Conservation (phyloP, 2,329 filamentous ascomycete genomes). For the Trichoderma cornu-damae region DNA sequence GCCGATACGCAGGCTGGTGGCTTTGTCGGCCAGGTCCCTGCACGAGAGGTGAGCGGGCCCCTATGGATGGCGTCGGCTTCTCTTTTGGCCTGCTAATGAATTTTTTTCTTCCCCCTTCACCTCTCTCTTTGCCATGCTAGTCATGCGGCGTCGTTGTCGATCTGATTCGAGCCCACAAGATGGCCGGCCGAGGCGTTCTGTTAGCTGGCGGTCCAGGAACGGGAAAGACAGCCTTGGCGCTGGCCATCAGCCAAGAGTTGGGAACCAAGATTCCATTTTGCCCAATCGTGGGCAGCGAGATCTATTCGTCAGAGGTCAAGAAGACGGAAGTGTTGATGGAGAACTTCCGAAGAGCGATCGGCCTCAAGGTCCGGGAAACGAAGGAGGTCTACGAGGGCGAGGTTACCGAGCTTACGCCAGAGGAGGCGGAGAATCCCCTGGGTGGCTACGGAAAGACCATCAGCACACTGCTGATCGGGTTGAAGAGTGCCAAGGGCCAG, state of each 20-base stretch:
- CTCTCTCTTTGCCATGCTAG: slow-evolving; percentile 47
- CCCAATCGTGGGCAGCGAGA: slow-evolving; percentile 94
- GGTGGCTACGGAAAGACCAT: slow-evolving; percentile 97
- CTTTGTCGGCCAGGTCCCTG: slow-evolving; percentile 83
- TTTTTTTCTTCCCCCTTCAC: too few species aligned
- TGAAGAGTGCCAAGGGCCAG: slow-evolving; percentile 93
- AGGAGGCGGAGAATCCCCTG: slow-evolving; percentile 95
- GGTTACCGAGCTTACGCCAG: slow-evolving; percentile 93
- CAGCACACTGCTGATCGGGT: slow-evolving; percentile 85
- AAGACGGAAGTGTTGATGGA: slow-evolving; percentile 99
- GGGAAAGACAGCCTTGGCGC: slow-evolving; percentile 91
- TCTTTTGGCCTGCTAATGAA: background rate
- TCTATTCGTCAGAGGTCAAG: slow-evolving; percentile 97
- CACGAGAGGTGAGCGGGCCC: slow-evolving; percentile 68
- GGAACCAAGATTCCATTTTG: slow-evolving; percentile 98
- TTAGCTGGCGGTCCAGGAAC: slow-evolving; percentile 93
- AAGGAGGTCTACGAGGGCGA: slow-evolving; percentile 99
- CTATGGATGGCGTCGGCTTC: background rate
- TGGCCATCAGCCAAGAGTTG: slow-evolving; percentile 93
- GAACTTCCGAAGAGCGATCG: slow-evolving; percentile 95
- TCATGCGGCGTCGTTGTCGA: slow-evolving; percentile 95
- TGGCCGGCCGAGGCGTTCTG: slow-evolving; percentile 90
- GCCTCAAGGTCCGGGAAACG: slow-evolving; percentile 92
- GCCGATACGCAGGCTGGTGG: slow-evolving; percentile 75
- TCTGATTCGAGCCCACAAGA: slow-evolving; percentile 91